Base-by-base conservation (phyloP, 352 stramenopile species). In the Phytophthora tubulina region DNA sequence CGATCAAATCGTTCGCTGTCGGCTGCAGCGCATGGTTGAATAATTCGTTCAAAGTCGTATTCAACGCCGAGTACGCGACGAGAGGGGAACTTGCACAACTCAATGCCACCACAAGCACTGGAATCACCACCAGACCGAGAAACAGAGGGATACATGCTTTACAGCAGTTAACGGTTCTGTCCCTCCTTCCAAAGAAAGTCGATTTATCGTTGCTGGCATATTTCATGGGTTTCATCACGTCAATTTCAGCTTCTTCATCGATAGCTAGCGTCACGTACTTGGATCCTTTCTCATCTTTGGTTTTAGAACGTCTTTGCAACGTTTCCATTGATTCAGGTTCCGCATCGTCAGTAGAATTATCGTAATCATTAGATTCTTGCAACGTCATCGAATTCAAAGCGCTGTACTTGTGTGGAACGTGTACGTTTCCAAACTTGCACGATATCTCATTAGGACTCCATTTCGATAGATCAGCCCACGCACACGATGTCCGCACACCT, bases 41-140 rank as follows among this genome's bases (percentile, higher is more conserved):
- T 3, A 79, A 35, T 35, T 81, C 76, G 56, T 78, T 86, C n/a
- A 81, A 48, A 9, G 63, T 74, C 36, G 76, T 73, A 42, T 86
- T 84, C 33, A 84, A 48, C 3, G 55, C 79, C n/a, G 78, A 64
- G 2, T 64, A 60, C 2, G 70, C 64, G 3, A 86, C 56, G 1
- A 75, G 54, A 14, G 56, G 51, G 1, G 44, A 65, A 36, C 44
- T 73, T 6, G 41, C 35, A 39, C 70, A 51, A 21, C 56, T 60
- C 3, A 78, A 15, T 27, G 51, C 61, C 13, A 69, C n/a, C 17
- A 69, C 50, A 3, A 69, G 27, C 6, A 48, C 13, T 10, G 61
- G 51, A 11, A 62, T 15, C 38, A 69, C 4, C 39, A 69, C 42
- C 3, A 69, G 35, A 41, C 48, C 51, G 9, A 62, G 15, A 14